Percentiles rank a stretch among this genome's conserved stretches.
Evolutionary conservation across 2,329 filamentous ascomycete genomes (phyloP).

Genomic region (Trichophyton verrucosum): DNA sequence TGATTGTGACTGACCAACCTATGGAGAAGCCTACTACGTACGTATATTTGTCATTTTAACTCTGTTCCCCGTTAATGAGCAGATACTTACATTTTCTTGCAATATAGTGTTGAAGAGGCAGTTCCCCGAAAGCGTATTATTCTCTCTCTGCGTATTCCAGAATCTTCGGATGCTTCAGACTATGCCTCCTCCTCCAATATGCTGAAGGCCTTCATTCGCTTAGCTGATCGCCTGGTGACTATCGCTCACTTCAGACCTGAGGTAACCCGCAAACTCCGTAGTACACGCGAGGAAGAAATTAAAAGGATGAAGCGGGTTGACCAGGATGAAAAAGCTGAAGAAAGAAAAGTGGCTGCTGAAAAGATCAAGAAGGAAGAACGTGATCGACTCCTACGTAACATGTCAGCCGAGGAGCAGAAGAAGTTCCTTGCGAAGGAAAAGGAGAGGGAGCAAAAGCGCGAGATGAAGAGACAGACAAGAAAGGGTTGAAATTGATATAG

Average conservation of each 20-base stretch:
- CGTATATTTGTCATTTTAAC: conserved; percentile 23
- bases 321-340: conserved; percentile 58
- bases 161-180: conserved; percentile 56
- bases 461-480: conserved; percentile 50
- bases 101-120: conserved; percentile 64
- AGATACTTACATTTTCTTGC: conserved; percentile 2
- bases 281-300: conserved; percentile 66
- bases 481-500: conserved; percentile 18
- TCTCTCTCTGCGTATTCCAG: conserved; percentile 58
- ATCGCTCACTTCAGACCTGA: conserved; percentile 78
- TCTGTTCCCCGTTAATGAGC: background rate
- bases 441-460: conserved; percentile 56
- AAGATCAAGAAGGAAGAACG: conserved; percentile 76
- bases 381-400: conserved; percentile 62
- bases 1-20: conserved; percentile 84
- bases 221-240: conserved; percentile 70
- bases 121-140: conserved; percentile 74
- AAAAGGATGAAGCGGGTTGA: conserved; percentile 65
- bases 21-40: conserved; percentile 75
- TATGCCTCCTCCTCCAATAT: conserved; percentile 59
- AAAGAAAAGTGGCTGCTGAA: conserved; percentile 41
- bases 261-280: conserved; percentile 71
- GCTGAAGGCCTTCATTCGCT: conserved; percentile 67
- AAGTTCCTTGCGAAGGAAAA: conserved; percentile 72
- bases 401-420: conserved; percentile 74